Evolutionary conservation across 225 moss, liverwort and hornwort species (phyloP), one percentile per base, ranked within the genome.

Genomic region (Sphagnum tenellum): DNA sequence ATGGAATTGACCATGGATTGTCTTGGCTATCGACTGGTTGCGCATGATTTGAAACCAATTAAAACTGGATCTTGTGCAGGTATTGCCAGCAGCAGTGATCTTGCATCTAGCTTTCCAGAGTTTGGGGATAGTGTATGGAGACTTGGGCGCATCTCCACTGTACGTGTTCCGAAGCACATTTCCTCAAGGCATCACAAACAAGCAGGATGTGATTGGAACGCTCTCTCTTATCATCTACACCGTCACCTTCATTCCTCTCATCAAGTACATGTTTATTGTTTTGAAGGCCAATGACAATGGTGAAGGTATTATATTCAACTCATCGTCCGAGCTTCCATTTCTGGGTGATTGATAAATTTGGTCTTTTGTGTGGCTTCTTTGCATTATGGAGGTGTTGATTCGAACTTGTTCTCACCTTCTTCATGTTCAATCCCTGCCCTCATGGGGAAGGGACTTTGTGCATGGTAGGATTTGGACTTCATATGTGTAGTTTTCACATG

Each of bases 71-170:
- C 29, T 29, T 29, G 29, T 74, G 60, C 78, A 95, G 95, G 77
- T 52, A 58, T 51, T 89, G 61, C 86, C 92, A 46, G 12, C 76
- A 10, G 63, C 65, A 56, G 57, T 60, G 12, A 66, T 89, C 14
- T 57, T 88, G 69, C 44, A 74, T n/a, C 55, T 92, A 49, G 88
- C 95, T 55, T 95, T 86, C 64, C 89, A 92, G 74, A 95, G 95
- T 71, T 64, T 95, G 47, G 95, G 95, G 5, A 79, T 95, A 61
- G 95, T 92, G 5, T 95, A 92, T 63, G 95, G 95, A 62, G 95
- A 95, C 71, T 71, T 95, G 59, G 95, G 95, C 60, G 92, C 95
- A 70, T 95, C 95, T 2, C 91, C 95, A 44, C 78, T 95, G 64
- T 95, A 95, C 50, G 89, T 87, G 50, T 95, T 76, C 46, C 83